Percentiles rank a stretch among this genome's conserved stretches.
These are phyloP conservation scores for Lentinus brumalis DNA, from an alignment of 768 basidiomycete genomes.

Conservation along the genomic window DNA sequence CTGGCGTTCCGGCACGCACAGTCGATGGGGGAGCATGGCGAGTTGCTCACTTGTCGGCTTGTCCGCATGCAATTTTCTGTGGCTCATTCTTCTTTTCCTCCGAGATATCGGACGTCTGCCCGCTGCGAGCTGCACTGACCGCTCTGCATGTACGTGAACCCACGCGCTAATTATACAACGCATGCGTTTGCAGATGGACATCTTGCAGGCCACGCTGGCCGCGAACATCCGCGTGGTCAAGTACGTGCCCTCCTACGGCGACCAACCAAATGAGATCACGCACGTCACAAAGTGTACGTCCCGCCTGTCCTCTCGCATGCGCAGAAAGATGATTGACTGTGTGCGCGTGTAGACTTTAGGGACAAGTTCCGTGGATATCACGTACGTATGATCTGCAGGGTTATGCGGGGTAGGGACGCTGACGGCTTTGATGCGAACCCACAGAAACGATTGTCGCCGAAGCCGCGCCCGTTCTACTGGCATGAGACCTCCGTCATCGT, in stretches of 20 bases:
- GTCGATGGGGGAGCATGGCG: too few relatives aligned
- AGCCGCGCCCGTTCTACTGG: constrained; percentile 60
- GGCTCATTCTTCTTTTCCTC: too few relatives aligned
- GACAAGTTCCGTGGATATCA: constrained; percentile 69
- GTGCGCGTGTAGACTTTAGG: constrained; percentile 53
- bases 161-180: not conserved
- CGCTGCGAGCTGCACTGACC: too few relatives aligned
- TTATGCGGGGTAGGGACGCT: not conserved
- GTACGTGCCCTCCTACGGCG: constrained; percentile 64
- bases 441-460: constrained; percentile 59
- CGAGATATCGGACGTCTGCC: too few relatives aligned
- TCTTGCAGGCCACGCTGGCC: constrained; percentile 55
- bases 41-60: too few relatives aligned
- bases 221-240: constrained; percentile 56
- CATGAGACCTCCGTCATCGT: constrained; percentile 75
- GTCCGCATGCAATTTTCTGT: too few relatives aligned
- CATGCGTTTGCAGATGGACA: constrained; percentile 48
- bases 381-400: constrained; percentile 37
- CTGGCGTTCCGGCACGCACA: too few relatives aligned
- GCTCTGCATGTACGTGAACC: not conserved
- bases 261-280: constrained; percentile 56
- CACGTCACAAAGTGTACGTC: constrained; percentile 65
- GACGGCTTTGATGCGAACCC: not conserved
- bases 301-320: not conserved
- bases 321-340: not conserved